Conservation (phyloP, 139 green algal species). For the Choricystis sp. region DNA sequence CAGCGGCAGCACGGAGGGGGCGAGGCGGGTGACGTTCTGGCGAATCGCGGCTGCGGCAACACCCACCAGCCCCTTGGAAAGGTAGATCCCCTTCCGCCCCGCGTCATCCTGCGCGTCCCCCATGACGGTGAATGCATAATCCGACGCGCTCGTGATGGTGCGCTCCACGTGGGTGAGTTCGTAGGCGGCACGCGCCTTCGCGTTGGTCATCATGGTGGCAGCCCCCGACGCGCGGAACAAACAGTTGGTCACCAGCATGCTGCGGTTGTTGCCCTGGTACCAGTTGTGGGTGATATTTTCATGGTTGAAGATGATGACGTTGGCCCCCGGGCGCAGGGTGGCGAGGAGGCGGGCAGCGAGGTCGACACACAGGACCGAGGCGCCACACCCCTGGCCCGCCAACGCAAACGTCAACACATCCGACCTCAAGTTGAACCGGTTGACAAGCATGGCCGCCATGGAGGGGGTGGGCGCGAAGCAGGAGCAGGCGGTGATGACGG, state of each 20-base stretch:
- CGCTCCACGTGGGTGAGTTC: conserved; percentile 73
- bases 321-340: neutral
- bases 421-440: conserved; percentile 50
- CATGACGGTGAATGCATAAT: conserved; percentile 73
- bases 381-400: conserved; percentile 32
- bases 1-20: conserved; percentile 82
- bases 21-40: conserved; percentile 94
- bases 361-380: conserved; percentile 20
- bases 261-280: conserved; percentile 73
- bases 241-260: conserved; percentile 95
- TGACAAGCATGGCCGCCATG: conserved; percentile 59
- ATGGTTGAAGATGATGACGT: conserved; percentile 2
- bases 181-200: conserved; percentile 63
- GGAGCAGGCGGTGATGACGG: conserved; percentile 52
- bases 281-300: conserved; percentile 1
- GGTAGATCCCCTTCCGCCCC: conserved; percentile 46
- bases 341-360: conserved; percentile 14
- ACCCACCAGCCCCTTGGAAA: conserved; percentile 86
- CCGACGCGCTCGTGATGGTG: conserved; percentile 81
- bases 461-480: conserved; percentile 71
- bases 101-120: conserved; percentile 56
- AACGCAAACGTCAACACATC: conserved; percentile 29
- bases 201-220: conserved; percentile 87
- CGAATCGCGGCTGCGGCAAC: conserved; percentile 67
- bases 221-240: conserved; percentile 85